Percentiles rank a stretch among this genome's conserved stretches.
phyloP scores from a whole-genome alignment of 768 basidiomycete species.

The Boletus sensibilis region DNA sequence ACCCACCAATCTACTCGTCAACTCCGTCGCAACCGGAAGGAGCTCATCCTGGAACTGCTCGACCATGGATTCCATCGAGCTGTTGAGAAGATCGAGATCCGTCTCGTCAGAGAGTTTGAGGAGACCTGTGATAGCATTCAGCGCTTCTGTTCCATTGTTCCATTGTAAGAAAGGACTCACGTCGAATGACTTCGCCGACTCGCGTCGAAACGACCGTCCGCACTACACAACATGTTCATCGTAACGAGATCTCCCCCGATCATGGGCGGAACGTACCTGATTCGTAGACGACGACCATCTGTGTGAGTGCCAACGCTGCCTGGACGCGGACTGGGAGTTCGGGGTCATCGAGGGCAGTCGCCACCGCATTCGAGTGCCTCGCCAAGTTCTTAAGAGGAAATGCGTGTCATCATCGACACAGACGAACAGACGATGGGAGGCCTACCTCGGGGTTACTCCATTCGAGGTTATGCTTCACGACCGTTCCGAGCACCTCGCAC shows the following conservation, averaged over 20 bases:
- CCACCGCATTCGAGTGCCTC: slow-evolving; percentile 62
- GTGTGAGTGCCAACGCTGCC: slow-evolving; percentile 75
- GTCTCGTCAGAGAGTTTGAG: slow-evolving; percentile 89
- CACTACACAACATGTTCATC: slow-evolving; percentile 42
- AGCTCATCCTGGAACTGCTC: slow-evolving; percentile 82
- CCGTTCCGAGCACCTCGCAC: slow-evolving; percentile 74
- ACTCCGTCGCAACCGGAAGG: slow-evolving; percentile 78
- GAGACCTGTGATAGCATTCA: slow-evolving; percentile 51
- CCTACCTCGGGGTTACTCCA: slow-evolving; percentile 65
- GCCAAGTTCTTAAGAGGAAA: slow-evolving; percentile 51
- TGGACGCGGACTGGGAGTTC: slow-evolving; percentile 85
- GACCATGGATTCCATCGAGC: slow-evolving; percentile 84
- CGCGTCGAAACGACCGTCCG: slow-evolving; percentile 66
- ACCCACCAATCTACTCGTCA: slow-evolving; percentile 73
- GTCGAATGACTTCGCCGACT: slow-evolving; percentile 86
- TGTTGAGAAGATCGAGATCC: slow-evolving; percentile 81
- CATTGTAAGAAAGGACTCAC: slow-evolving; percentile 35
- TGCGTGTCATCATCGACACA: background rate
- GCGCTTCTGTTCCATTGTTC: background rate
- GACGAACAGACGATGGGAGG: background rate
- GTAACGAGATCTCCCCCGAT: background rate
- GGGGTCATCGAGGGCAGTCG: slow-evolving; percentile 67
- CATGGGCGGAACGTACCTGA: slow-evolving; percentile 44
- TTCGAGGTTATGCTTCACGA: slow-evolving; percentile 64
- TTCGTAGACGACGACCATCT: slow-evolving; percentile 65